phyloP scores from a whole-genome alignment of 1,284 basidiomycete genomes.

The Calocybe gambosa region DNA sequence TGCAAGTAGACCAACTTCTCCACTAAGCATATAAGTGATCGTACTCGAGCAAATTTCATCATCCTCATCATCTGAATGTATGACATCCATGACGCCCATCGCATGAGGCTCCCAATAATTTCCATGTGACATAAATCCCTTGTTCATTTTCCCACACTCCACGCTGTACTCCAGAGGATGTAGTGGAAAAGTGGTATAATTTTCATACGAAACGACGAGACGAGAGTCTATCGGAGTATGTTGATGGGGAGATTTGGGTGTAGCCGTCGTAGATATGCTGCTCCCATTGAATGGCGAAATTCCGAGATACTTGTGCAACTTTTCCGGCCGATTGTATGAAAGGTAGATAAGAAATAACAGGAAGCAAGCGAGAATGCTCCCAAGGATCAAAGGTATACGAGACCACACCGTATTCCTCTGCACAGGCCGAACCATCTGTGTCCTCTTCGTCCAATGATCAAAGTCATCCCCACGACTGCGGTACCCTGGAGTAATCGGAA shows the following conservation, averaged over 20 bases:
- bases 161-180: constrained; percentile 45
- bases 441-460: constrained; percentile 12
- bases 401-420: constrained; percentile 19
- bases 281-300: constrained; percentile 11
- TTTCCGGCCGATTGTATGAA: constrained; percentile 44
- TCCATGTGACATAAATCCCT: constrained; percentile 43
- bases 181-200: constrained; percentile 56
- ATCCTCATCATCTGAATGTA: constrained; percentile 36
- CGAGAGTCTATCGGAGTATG: constrained; percentile 16
- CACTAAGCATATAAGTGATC: constrained; percentile 67
- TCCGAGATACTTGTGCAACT: constrained; percentile 40
- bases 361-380: constrained; percentile 39
- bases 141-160: constrained; percentile 47
- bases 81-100: constrained; percentile 40
- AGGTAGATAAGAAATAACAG: constrained; percentile 46
- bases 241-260: constrained; percentile 1
- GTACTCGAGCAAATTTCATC: constrained; percentile 47
- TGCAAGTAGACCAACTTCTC: constrained; percentile 53
- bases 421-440: constrained; percentile 9
- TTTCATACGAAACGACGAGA: constrained; percentile 49
- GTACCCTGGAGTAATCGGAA: constrained; percentile 34
- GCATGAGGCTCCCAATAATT: constrained; percentile 45
- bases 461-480: constrained; percentile 35
- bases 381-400: constrained; percentile 37
- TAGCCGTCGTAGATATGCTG: background rate